A percentile compares a stretch with the other conserved stretches of the same genome.
phyloP scores from a whole-genome alignment of 768 basidiomycete species.

The Pleurotus djamor region DNA sequence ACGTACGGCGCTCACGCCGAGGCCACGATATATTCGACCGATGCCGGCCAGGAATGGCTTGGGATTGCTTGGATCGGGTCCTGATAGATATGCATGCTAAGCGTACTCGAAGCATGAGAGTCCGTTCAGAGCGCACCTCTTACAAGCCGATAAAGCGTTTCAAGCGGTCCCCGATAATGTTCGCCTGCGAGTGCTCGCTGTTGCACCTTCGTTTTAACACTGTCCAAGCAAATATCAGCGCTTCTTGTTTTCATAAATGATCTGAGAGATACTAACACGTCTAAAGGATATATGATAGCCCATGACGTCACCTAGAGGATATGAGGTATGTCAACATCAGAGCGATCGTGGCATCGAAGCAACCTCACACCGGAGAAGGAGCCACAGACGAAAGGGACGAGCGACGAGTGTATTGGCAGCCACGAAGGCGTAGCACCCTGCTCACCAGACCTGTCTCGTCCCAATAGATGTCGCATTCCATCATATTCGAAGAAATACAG shows the following conservation, averaged over 20 bases:
- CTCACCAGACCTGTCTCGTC: constrained; percentile 73
- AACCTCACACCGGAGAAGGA: constrained; percentile 77
- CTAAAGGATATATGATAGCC: constrained; percentile 92
- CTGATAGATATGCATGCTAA: constrained; percentile 29
- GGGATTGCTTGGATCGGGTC: constrained; percentile 77
- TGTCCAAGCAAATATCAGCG: constrained; percentile 18
- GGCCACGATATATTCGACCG: constrained; percentile 85
- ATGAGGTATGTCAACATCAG: not conserved
- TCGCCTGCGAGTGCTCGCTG: constrained; percentile 86
- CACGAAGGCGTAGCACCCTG: constrained; percentile 82
- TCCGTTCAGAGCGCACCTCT: constrained; percentile 53
- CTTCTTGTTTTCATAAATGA: constrained; percentile 7
- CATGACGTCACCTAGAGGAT: constrained; percentile 62
- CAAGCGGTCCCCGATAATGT: constrained; percentile 63
- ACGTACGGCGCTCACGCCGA: constrained; percentile 90
- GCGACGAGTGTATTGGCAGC: constrained; percentile 75
- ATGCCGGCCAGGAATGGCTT: constrained; percentile 77
- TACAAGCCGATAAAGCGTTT: constrained; percentile 76
- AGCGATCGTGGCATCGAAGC: constrained; percentile 15
- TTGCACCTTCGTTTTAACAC: constrained; percentile 95
- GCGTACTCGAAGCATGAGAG: constrained; percentile 1
- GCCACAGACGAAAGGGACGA: constrained; percentile 91
- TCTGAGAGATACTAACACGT: constrained; percentile 52
- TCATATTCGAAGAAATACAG: constrained; percentile 96
- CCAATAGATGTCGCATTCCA: constrained; percentile 83